Percentiles rank a stretch among this genome's conserved stretches.
phyloP scores from a whole-genome alignment of 805 yeast genomes.

The Saccharomycopsis olivae region DNA sequence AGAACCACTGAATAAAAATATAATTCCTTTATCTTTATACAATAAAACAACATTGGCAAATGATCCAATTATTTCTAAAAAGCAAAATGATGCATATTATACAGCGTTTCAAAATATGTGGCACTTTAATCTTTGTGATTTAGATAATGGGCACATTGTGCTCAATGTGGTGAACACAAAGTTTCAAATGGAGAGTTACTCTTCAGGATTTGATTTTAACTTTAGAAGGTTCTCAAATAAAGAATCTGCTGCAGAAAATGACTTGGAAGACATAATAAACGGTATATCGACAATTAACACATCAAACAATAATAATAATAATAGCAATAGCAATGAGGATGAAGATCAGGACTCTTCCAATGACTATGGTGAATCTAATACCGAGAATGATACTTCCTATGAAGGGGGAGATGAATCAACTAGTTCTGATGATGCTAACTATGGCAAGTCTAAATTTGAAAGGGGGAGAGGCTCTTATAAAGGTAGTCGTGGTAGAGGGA shows the following conservation, averaged over 20 bases:
- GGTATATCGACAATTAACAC: neutral
- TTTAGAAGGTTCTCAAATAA: constrained; percentile 27
- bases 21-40: constrained; percentile 32
- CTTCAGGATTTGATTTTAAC: constrained; percentile 56
- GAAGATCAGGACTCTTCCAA: neutral
- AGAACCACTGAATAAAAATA: constrained; percentile 23
- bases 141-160: constrained; percentile 37
- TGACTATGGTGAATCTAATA: neutral
- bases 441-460: neutral
- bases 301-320: neutral
- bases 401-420: constrained; percentile 4
- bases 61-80: constrained; percentile 33
- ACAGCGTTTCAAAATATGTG: constrained; percentile 61
- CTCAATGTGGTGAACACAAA: constrained; percentile 35
- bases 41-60: constrained; percentile 28
- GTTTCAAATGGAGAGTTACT: constrained; percentile 39
- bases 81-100: constrained; percentile 50
- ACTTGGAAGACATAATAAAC: neutral
- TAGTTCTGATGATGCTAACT: constrained; percentile 1
- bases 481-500: constrained; percentile 1
- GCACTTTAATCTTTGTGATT: constrained; percentile 69
- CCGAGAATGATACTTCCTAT: neutral
- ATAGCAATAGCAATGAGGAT: neutral
- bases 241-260: neutral
- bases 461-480: neutral